A percentile compares a stretch with the other conserved stretches of the same genome.
These are phyloP conservation scores for Aulographum hederae DNA, from an alignment of 2,329 filamentous ascomycete genomes.

Conservation along the genomic window DNA sequence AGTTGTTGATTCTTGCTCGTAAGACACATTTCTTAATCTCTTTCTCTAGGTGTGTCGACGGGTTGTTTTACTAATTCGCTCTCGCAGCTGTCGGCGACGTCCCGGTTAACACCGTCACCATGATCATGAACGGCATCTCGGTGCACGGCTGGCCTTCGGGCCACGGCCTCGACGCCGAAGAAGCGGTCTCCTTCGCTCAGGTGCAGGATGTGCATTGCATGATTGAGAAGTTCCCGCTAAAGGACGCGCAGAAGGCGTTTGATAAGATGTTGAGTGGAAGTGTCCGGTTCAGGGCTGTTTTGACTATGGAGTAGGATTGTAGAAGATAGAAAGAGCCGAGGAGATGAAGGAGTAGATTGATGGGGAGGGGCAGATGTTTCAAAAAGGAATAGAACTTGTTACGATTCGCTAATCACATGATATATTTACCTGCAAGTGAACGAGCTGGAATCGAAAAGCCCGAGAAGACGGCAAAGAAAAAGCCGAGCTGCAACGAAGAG, in stretches of 20 bases:
- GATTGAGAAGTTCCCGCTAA: conserved; percentile 34
- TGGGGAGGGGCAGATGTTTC: no score
- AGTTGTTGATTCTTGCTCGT: conserved; percentile 39
- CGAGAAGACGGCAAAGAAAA: no score
- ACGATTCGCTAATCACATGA: no score
- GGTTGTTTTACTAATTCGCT: not conserved
- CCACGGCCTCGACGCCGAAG: conserved; percentile 32
- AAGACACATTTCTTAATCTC: conserved; percentile 6
- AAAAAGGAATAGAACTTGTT: no score
- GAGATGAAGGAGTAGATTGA: no score
- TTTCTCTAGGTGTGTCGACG: no score
- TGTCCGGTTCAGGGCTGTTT: conserved; percentile 31
- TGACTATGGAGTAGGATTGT: conserved; percentile 26
- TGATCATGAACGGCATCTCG: conserved; percentile 28
- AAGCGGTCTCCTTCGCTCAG: conserved; percentile 31
- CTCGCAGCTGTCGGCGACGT: conserved; percentile 23
- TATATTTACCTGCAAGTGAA: no score
- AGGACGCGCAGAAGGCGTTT: conserved; percentile 30
- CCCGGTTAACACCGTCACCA: conserved; percentile 20
- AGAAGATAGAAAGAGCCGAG: not conserved
- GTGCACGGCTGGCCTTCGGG: conserved; percentile 35
- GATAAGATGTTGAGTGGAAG: conserved; percentile 30
- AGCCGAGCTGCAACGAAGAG: no score
- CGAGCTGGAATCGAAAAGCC: no score
- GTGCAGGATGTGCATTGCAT: conserved; percentile 30